These are phyloP conservation scores for Epithemia pelagica DNA, from an alignment of 108 stramenopile genomes.

Conservation along the genomic window DNA sequence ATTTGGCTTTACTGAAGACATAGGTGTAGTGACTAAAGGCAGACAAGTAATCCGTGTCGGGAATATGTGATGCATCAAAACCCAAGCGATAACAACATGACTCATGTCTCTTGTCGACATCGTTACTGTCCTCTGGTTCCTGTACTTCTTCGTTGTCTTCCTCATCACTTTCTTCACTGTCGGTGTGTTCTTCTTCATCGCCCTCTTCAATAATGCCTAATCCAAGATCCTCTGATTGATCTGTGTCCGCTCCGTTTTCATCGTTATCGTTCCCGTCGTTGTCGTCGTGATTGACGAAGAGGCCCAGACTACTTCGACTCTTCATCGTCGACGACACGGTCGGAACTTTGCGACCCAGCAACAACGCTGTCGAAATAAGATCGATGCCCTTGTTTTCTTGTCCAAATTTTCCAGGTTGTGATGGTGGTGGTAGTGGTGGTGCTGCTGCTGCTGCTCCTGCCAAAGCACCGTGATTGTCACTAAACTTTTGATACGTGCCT, in stretches of 20 bases:
- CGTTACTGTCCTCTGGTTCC: background rate
- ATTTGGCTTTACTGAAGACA: slow-evolving; percentile 21
- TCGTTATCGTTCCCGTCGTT: slow-evolving; percentile 12
- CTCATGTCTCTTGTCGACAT: background rate
- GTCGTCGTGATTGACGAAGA: slow-evolving; percentile 17
- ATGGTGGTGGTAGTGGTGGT: too few relatives aligned
- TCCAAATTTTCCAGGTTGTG: too few relatives aligned
- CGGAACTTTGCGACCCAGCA: slow-evolving; percentile 12
- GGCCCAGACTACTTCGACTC: background rate
- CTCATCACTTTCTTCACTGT: background rate
- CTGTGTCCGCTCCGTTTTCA: too few relatives aligned
- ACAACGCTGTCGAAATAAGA: slow-evolving; percentile 33
- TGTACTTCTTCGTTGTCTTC: background rate
- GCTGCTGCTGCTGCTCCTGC: too few relatives aligned
- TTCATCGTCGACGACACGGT: background rate
- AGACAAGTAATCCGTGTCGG: slow-evolving; percentile 26
- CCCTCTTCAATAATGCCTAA: background rate
- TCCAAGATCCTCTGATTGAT: background rate
- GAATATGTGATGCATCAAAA: slow-evolving; percentile 11
- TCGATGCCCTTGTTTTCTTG: too few relatives aligned
- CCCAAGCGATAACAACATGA: slow-evolving; percentile 5
- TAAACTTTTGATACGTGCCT: too few relatives aligned
- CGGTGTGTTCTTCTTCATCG: background rate
- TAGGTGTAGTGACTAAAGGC: slow-evolving; percentile 47
- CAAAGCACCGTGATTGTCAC: too few relatives aligned